Evolutionary conservation across 306 rosid genomes (phyloP), one percentile per base, ranked within the genome.

Genomic region (Citrullus amarus): DNA sequence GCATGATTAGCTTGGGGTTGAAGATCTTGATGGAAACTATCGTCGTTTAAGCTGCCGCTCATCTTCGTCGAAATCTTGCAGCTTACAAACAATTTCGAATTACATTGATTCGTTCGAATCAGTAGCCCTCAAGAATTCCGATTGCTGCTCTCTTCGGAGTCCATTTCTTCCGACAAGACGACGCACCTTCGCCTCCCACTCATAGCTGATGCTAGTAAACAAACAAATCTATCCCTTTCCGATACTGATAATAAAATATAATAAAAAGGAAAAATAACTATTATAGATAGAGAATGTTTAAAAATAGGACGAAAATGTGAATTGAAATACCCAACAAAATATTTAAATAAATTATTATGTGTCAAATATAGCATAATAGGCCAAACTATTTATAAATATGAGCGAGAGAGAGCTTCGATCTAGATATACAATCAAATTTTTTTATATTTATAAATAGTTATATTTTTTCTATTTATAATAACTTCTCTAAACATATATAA

Each of bases 1-100:
- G 84, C 84, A 70, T 87, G 86, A 68, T 88, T 93, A 84, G 92
- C 85, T 70, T 90, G 95, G 59, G 89, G 89, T 59, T 93, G 93
- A 72, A 91, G 87, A 84, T 93, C 91, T 78, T 87, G 92, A 1
- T 80, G 51, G 39, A 88, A 85, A 75, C 11, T 80, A 32, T 83
- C 90, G 79, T 88, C 87, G 78, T 80, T 71, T 75, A 80, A 17
- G 83, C 41, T 80, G 76, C 69, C 58, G 34, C 68, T 76, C 75
- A 51, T 59, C 70, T 34, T 60, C 22, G 58, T 43, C 18, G 79
- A 76, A 38, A 41, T 57, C 14, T 58, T 38, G 51, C 36, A 36
- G 34, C 53, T 38, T 38, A 56, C 38, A 57, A 39, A 59, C 5
- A 34, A 74, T 74, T 32, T 8, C 17, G 43, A 50, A 50, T 74